These are phyloP conservation scores for Inosperma sp. DNA, from an alignment of 768 basidiomycete species.

Conservation along the genomic window DNA sequence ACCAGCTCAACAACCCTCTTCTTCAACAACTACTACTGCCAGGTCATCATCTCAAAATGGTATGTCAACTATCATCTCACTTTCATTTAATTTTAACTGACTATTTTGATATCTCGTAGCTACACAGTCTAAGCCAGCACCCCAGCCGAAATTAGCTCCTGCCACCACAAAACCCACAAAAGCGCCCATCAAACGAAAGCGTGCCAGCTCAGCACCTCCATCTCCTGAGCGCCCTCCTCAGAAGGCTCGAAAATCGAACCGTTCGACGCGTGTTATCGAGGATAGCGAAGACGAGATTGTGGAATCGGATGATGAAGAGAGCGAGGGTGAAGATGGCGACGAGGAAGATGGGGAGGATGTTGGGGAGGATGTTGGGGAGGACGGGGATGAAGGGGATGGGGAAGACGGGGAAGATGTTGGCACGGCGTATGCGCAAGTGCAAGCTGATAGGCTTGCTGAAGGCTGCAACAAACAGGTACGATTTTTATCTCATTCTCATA, in stretches of 20 bases:
- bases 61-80: no score
- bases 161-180: background rate
- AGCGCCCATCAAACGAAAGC: slow-evolving; percentile 1
- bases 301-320: background rate
- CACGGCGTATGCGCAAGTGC: background rate
- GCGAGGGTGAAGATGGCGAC: background rate
- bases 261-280: background rate
- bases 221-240: slow-evolving; percentile 4
- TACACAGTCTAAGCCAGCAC: background rate
- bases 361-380: no score
- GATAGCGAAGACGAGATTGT: background rate
- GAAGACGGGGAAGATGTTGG: background rate
- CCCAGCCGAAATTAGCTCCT: background rate
- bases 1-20: no score
- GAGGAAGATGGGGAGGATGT: background rate
- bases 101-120: no score
- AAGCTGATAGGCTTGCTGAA: slow-evolving; percentile 1
- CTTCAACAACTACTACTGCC: no score
- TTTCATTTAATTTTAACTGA: no score
- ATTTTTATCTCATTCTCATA: no score
- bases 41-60: background rate
- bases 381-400: background rate
- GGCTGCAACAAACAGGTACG: background rate
- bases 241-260: background rate
- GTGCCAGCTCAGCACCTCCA: slow-evolving; percentile 1